phyloP scores from a whole-genome alignment of 176 grass and related monocot species.

The Avena eriantha region DNA sequence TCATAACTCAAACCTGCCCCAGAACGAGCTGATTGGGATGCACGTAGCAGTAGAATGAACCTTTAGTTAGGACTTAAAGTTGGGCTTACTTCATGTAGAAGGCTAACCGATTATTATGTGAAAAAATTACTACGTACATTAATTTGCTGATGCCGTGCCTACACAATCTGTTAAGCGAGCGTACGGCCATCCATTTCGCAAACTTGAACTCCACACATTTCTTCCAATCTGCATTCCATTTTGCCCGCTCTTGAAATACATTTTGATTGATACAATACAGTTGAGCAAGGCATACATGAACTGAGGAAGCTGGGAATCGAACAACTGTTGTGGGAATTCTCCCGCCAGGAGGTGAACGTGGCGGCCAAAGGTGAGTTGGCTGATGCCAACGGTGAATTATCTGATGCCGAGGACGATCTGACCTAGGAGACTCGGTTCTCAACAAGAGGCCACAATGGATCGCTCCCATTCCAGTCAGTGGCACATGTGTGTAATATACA shows the following conservation, averaged over 20 bases:
- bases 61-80: constrained; percentile 31
- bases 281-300: constrained; percentile 77
- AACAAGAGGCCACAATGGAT: neutral
- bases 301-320: constrained; percentile 81
- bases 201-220: neutral
- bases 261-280: constrained; percentile 52
- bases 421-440: constrained; percentile 30
- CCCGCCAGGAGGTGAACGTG: constrained; percentile 50
- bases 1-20: neutral
- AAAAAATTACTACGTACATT: neutral
- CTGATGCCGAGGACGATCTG: constrained; percentile 50
- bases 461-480: neutral
- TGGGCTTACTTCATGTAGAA: neutral
- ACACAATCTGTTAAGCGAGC: neutral
- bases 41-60: constrained; percentile 11
- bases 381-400: neutral
- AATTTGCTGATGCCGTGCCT: neutral
- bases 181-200: neutral
- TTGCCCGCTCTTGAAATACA: constrained; percentile 1
- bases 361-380: neutral
- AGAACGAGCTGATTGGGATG: constrained; percentile 2
- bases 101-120: constrained; percentile 14
- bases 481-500: constrained; percentile 27
- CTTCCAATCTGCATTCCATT: neutral
- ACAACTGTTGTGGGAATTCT: constrained; percentile 80